phyloP scores from a whole-genome alignment of 2,329 filamentous ascomycete species.

The Talaromyces albobiverticillius region DNA sequence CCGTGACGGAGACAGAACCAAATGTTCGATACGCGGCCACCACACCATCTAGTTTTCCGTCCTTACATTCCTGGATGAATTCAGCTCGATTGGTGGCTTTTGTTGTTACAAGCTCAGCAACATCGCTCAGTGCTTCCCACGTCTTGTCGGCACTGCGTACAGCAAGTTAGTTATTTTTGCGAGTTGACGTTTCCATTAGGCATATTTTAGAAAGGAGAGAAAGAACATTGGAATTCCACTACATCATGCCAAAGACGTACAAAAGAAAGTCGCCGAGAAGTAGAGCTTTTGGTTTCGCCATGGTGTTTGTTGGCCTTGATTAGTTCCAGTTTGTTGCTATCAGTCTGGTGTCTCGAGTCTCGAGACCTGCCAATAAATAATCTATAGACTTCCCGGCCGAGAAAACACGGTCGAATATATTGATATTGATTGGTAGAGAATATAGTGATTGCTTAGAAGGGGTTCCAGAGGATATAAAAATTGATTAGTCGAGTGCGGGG shows the following conservation, averaged over 20 bases:
- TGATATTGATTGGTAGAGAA: no score
- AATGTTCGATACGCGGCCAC: conserved; percentile 70
- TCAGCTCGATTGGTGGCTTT: conserved; percentile 60
- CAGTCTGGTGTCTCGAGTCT: no score
- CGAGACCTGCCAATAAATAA: no score
- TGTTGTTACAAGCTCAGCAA: conserved; percentile 66
- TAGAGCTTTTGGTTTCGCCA: conserved; percentile 57
- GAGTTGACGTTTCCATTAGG: no score
- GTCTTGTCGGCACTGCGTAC: conserved; percentile 54
- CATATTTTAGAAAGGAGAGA: no score
- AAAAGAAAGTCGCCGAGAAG: conserved; percentile 62
- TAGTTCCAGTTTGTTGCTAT: no score
- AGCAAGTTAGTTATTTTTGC: neutral
- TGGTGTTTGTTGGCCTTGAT: conserved; percentile 4
- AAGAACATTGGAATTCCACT: neutral
- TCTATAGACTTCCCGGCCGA: no score
- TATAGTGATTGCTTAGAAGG: no score
- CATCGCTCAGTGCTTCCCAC: conserved; percentile 59
- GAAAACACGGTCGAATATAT: no score
- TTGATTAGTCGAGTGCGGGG: no score
- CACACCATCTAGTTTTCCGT: conserved; percentile 65
- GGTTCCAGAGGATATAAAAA: no score
- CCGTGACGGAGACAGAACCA: conserved; percentile 61
- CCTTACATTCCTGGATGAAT: conserved; percentile 67
- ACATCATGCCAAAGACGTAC: conserved; percentile 45